These are phyloP conservation scores for Cunninghamia lanceolata DNA, from an alignment of 75 land plant species.

Conservation along the genomic window DNA sequence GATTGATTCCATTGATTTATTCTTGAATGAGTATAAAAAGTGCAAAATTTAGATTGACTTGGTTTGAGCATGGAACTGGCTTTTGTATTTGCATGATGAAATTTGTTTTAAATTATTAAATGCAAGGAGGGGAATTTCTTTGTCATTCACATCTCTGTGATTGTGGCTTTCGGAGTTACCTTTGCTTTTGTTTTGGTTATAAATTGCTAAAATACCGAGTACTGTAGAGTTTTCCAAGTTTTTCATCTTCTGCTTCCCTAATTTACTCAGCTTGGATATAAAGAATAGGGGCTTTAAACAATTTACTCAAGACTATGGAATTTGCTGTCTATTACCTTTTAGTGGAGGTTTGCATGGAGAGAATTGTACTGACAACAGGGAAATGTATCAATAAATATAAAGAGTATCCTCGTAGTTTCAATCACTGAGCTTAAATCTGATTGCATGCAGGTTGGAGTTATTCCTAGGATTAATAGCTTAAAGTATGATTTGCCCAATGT, in stretches of 20 bases:
- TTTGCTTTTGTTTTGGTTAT: neutral
- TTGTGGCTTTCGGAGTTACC: neutral
- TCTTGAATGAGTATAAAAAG: neutral
- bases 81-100: neutral
- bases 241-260: neutral
- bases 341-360: neutral
- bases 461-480: slow-evolving; percentile 78
- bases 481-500: slow-evolving; percentile 79
- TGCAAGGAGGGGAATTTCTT: neutral
- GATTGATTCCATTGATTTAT: neutral
- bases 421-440: neutral
- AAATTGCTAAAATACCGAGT: neutral
- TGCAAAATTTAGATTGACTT: neutral
- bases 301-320: neutral
- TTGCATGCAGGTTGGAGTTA: slow-evolving; percentile 81
- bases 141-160: neutral
- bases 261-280: neutral
- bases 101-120: neutral
- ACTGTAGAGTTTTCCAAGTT: neutral
- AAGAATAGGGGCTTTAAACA: neutral
- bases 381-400: neutral
- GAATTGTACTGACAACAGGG: neutral
- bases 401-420: slow-evolving; percentile 4
- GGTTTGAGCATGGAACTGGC: neutral
- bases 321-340: neutral